Evolutionary conservation across 176 grass and related monocot genomes (phyloP).

Genomic region (Pharus latifolius): DNA sequence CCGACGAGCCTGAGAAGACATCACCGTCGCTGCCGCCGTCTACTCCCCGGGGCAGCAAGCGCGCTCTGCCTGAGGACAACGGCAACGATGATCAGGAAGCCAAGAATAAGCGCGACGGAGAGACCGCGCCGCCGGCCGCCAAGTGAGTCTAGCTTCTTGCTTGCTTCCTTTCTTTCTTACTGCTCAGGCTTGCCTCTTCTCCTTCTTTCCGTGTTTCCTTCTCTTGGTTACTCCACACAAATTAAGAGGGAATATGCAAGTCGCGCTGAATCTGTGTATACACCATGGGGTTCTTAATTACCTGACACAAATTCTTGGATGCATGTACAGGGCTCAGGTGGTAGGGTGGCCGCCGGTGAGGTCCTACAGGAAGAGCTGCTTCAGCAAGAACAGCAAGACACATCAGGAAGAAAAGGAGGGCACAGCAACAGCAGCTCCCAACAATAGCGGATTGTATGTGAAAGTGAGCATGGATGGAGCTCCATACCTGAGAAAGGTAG

Average conservation of each 20-base stretch:
- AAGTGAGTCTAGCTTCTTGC: not conserved
- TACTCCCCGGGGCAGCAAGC: slow-evolving; percentile 34
- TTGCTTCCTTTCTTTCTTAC: not conserved
- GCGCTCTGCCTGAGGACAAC: not conserved
- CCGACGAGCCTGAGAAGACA: not conserved
- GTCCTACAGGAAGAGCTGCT: slow-evolving; percentile 84
- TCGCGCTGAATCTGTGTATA: no score
- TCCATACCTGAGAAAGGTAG: slow-evolving; percentile 74
- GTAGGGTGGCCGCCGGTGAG: slow-evolving; percentile 89
- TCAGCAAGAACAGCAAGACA: slow-evolving; percentile 37
- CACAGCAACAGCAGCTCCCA: not conserved
- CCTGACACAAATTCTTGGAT: no score
- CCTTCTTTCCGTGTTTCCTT: no score
- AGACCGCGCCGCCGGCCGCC: slow-evolving; percentile 18
- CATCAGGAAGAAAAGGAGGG: slow-evolving; percentile 10
- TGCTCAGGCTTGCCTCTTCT: no score
- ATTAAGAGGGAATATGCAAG: no score
- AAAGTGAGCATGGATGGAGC: slow-evolving; percentile 97
- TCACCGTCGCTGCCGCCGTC: not conserved
- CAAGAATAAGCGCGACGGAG: not conserved
- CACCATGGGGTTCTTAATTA: no score
- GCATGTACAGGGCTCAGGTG: slow-evolving; percentile 73
- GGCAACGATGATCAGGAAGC: not conserved
- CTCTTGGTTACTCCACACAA: no score
- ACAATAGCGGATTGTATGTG: slow-evolving; percentile 24